These are phyloP conservation scores for Penicillium maclennaniae DNA, from an alignment of 495 filamentous ascomycete genomes.

Conservation along the genomic window DNA sequence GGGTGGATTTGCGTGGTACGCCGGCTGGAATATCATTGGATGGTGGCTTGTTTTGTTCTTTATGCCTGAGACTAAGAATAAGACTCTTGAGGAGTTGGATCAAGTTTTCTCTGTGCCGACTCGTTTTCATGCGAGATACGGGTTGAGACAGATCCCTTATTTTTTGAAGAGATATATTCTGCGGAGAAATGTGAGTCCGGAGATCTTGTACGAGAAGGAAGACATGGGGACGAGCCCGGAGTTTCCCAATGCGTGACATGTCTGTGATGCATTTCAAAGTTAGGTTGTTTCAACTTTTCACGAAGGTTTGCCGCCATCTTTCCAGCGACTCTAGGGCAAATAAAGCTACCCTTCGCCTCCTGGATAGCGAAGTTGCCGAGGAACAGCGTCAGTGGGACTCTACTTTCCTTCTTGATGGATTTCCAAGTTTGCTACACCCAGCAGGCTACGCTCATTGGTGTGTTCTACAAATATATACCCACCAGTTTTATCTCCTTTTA, in stretches of 20 bases:
- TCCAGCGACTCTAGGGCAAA: too few species aligned
- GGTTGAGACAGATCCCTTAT: conserved; percentile 44
- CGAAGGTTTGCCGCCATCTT: too few species aligned
- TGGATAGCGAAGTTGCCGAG: too few species aligned
- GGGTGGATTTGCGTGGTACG: conserved; percentile 58
- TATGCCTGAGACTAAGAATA: conserved; percentile 50
- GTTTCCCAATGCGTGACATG: conserved; percentile 24
- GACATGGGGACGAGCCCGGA: conserved; percentile 15
- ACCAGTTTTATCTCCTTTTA: too few species aligned
- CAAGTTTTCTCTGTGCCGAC: conserved; percentile 52
- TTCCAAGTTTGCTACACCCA: too few species aligned
- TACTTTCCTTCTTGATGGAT: too few species aligned
- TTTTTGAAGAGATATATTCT: conserved; percentile 48
- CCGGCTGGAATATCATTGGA: conserved; percentile 47
- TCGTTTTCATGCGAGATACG: conserved; percentile 42
- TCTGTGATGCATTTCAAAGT: background rate
- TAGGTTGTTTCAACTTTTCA: too few species aligned
- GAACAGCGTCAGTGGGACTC: too few species aligned
- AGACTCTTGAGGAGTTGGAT: conserved; percentile 45
- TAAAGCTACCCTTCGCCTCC: too few species aligned
- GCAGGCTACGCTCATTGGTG: too few species aligned
- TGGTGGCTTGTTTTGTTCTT: conserved; percentile 47
- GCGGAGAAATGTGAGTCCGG: conserved; percentile 28
- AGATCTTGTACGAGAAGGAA: conserved; percentile 40
- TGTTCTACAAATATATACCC: too few species aligned